phyloP scores from a whole-genome alignment of 192 early-diverging fungal species.

The Gigaspora rosea region DNA sequence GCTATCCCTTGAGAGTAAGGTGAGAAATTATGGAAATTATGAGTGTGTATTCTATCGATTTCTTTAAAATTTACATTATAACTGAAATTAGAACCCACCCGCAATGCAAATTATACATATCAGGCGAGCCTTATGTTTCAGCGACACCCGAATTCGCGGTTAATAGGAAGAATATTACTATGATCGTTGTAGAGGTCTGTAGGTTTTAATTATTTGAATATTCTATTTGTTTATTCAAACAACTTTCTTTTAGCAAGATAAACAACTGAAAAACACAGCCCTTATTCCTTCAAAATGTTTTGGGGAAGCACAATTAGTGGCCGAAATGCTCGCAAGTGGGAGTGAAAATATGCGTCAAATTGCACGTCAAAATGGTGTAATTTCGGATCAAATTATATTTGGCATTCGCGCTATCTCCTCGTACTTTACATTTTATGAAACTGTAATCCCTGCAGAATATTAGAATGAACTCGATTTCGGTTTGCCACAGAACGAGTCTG shows the following conservation, averaged over 20 bases:
- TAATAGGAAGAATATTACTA: neutral
- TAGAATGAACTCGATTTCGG: constrained; percentile 11
- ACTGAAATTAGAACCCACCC: neutral
- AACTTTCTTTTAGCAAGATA: constrained; percentile 19
- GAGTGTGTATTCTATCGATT: neutral
- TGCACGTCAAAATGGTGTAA: neutral
- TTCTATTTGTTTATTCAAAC: constrained; percentile 5
- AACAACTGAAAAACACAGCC: neutral
- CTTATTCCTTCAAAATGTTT: neutral
- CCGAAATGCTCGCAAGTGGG: neutral
- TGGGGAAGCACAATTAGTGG: neutral
- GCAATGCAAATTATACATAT: neutral
- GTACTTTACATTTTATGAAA: constrained; percentile 24
- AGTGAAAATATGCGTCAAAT: neutral
- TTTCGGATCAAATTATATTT: constrained; percentile 15
- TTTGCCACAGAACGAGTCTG: neutral
- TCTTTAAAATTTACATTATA: neutral
- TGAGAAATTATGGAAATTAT: constrained; percentile 1
- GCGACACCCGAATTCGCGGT: neutral
- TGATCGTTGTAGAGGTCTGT: constrained; percentile 20
- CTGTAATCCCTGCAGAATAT: constrained; percentile 19
- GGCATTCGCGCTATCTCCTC: constrained; percentile 15
- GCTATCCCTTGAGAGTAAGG: neutral
- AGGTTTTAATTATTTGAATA: constrained; percentile 12
- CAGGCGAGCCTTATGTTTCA: neutral